Evolutionary conservation across 805 yeast genomes (phyloP).

Genomic region (Gaillardinia entomophila): DNA sequence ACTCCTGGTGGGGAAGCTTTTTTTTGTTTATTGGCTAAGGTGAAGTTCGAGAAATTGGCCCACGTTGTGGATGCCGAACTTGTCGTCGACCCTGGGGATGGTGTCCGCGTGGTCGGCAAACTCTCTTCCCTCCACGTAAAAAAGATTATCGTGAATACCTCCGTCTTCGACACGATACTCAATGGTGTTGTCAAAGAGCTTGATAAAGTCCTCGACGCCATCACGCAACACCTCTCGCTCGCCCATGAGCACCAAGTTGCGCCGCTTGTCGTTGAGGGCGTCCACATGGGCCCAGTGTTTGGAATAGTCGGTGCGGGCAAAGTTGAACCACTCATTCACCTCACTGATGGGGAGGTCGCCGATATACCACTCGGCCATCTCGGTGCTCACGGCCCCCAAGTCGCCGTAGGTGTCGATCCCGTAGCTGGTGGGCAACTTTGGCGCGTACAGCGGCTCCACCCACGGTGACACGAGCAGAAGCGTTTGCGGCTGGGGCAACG

Average conservation of each 20-base stretch:
- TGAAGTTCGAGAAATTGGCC: conserved; percentile 10
- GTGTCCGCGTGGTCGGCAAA: conserved; percentile 13
- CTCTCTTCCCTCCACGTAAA: conserved; percentile 30
- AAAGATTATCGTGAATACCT: conserved; percentile 29
- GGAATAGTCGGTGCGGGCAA: conserved; percentile 16
- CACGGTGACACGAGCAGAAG: conserved; percentile 28
- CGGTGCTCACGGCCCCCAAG: conserved; percentile 21
- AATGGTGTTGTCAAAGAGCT: conserved; percentile 14
- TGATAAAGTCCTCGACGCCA: conserved; percentile 20
- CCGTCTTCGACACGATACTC: conserved; percentile 20
- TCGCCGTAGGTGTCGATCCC: conserved; percentile 23
- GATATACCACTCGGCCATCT: conserved; percentile 27
- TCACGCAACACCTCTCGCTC: conserved; percentile 28
- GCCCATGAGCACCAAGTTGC: conserved; percentile 21
- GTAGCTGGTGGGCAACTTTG: conserved; percentile 14
- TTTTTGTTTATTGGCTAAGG: conserved; percentile 11
- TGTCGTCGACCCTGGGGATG: conserved; percentile 19
- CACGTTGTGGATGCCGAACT: conserved; percentile 11
- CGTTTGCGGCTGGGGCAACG: conserved; percentile 23
- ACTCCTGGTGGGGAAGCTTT: conserved; percentile 47
- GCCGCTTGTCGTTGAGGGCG: conserved; percentile 13
- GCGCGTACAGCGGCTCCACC: conserved; percentile 24
- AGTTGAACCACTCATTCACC: conserved; percentile 12
- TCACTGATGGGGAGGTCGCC: conserved; percentile 8
- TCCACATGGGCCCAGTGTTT: conserved; percentile 22